Evolutionary conservation across 352 stramenopile genomes (phyloP).

Genomic region (Pythium grandisporangium): DNA sequence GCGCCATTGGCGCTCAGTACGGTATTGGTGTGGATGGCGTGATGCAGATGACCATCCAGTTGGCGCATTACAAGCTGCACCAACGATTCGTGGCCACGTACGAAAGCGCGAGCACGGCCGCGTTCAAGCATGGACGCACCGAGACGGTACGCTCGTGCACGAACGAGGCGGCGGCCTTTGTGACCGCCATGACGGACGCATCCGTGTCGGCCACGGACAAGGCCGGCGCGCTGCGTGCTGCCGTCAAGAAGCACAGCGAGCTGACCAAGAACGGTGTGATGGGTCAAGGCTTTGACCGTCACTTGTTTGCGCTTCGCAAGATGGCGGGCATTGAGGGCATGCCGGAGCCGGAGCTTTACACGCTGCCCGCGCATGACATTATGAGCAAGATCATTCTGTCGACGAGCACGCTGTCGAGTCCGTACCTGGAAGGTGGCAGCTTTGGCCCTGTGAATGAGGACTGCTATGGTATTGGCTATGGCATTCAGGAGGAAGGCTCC

Average conservation of each 20-base stretch:
- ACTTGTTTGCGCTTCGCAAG: slow-evolving; percentile 72
- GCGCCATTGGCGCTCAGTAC: slow-evolving; percentile 49
- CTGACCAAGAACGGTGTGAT: slow-evolving; percentile 88
- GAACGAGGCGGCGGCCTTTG: slow-evolving; percentile 74
- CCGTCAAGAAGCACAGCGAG: slow-evolving; percentile 83
- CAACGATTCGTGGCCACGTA: slow-evolving; percentile 81
- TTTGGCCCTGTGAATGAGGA: slow-evolving; percentile 87
- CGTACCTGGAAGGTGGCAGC: slow-evolving; percentile 77
- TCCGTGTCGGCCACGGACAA: slow-evolving; percentile 49
- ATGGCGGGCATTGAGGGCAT: slow-evolving; percentile 58
- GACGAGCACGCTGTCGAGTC: slow-evolving; percentile 84
- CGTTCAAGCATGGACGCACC: slow-evolving; percentile 88
- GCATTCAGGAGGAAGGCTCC: slow-evolving; percentile 73
- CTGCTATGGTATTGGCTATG: slow-evolving; percentile 88
- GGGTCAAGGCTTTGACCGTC: slow-evolving; percentile 85
- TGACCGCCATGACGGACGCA: slow-evolving; percentile 54
- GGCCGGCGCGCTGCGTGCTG: slow-evolving; percentile 42
- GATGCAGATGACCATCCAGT: slow-evolving; percentile 89
- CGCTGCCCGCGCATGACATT: slow-evolving; percentile 57
- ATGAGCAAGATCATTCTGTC: slow-evolving; percentile 88
- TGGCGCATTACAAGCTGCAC: slow-evolving; percentile 82
- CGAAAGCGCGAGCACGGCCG: slow-evolving; percentile 81
- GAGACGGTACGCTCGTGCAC: slow-evolving; percentile 88
- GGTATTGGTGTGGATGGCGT: slow-evolving; percentile 83
- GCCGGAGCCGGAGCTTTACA: slow-evolving; percentile 68